Conservation (phyloP, 345 rosid species). For the Abelmoschus esculentus region DNA sequence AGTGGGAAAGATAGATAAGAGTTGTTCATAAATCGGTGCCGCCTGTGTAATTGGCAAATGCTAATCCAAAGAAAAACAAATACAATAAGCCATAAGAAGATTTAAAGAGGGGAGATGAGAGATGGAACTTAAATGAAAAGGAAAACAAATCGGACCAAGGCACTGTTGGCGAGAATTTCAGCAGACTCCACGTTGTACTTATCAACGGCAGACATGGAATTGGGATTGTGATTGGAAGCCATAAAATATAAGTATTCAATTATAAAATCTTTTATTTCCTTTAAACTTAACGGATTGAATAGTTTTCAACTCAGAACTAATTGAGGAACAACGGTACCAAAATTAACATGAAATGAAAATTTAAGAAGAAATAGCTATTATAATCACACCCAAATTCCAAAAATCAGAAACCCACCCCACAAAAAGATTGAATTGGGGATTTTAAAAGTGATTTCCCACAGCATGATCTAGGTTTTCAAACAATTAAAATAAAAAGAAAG, state of each 20-base stretch:
- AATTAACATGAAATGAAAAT: too few relatives aligned
- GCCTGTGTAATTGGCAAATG: conserved; percentile 73
- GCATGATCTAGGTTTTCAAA: background rate
- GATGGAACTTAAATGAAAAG: conserved; percentile 1
- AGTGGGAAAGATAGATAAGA: conserved; percentile 66
- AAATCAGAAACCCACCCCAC: too few relatives aligned
- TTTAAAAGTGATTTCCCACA: background rate
- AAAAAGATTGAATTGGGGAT: too few relatives aligned
- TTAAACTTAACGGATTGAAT: too few relatives aligned
- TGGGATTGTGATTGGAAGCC: background rate
- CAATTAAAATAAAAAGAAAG: background rate
- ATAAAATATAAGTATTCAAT: background rate
- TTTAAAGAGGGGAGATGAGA: background rate
- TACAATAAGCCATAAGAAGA: background rate
- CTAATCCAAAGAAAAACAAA: conserved; percentile 27
- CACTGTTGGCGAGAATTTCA: conserved; percentile 65
- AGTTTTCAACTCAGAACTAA: too few relatives aligned
- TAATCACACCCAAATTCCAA: too few relatives aligned
- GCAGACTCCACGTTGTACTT: conserved; percentile 79
- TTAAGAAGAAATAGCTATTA: too few relatives aligned
- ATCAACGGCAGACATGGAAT: conserved; percentile 29
- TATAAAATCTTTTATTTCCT: too few relatives aligned
- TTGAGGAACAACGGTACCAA: too few relatives aligned
- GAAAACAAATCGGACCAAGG: conserved; percentile 36
- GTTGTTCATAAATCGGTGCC: conserved; percentile 77